Base-by-base conservation (phyloP, 345 rosid species). In the Pistacia integerrima region DNA sequence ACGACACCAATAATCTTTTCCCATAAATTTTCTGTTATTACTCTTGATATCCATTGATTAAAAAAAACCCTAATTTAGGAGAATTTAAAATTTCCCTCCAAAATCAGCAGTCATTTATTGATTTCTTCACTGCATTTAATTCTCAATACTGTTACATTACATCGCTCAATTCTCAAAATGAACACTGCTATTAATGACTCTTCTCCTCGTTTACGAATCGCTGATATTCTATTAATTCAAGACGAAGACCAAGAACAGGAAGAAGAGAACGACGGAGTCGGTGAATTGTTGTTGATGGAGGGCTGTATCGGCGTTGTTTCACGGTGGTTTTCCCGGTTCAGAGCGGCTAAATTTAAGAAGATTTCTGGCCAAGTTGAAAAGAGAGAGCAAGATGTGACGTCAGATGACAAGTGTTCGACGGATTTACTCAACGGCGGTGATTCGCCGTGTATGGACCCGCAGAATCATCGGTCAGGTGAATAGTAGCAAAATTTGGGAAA, bases 51-150 rank as follows among this genome's bases (percentile, higher is more conserved):
- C 25, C 25, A 25, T 25, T 25, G 25, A 25, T 36, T 4, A 6
- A 38, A 38, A 1, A 4, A 48, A 71, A 36, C 41, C 44, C 49
- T 16, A 56, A 71, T 18, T n/a, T 36, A 5, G 12, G 0, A 11
- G 6, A 66, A 51, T 60, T 71, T 8, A 41, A 74, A 79, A 76
- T 73, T 85, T 81, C 84, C 84, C 85, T 82, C 87, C 84, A 69
- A 75, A 74, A 33, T 2, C 30, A 36, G 41, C 30, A 49, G 72
- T 10, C 73, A 14, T 41, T 65, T 25, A 25, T 25, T 25, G 25
- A 1, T 0, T 0, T 16, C 9, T 11, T 59, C 74, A 14, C 20
- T 59, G 17, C 81, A 66, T 73, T 77, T 70, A 78, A 68, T 78
- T 74, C 57, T 38, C 7, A 2, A 38, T 2, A 38, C 41, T 6